Base-by-base conservation (phyloP, 2,329 filamentous ascomycete genomes). In the Metarhizium rileyi region DNA sequence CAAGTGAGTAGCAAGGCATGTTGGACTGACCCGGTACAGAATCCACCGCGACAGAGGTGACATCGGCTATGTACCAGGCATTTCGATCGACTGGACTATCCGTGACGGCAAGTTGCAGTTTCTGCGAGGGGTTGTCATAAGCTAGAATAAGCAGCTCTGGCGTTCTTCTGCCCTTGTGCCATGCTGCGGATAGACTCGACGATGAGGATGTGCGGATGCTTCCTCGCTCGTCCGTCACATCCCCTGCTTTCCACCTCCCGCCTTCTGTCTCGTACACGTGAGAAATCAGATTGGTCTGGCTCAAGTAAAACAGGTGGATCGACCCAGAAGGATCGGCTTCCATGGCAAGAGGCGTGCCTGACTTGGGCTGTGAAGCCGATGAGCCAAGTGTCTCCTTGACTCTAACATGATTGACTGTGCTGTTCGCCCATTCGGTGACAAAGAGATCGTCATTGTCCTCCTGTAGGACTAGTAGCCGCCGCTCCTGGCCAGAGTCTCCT, bases 231-330 rank as follows among this genome's bases (percentile, higher is more conserved):
- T 38, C 41, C 5, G 35, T 44, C 40, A 53, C 28, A 14, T 51
- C 45, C n/a, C 49, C 50, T 6, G 43, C 22, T 23, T 47, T 54
- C 58, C 58, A 59, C 5, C 38, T 44, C 2, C 56, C 57, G 4
- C 16, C 18, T 2, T 50, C n/a, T 5, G 44, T 25, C 42, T 53
- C 48, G 40, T 52, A 55, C 1, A 56, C 22, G 40, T 60, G 51
- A 1, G 50, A 45, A 3, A 59, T 30, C 5, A 45, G 33, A 40
- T 55, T 50, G 12, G 41, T 46, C 14, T 52, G 50, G 26, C 52
- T 52, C 4, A 61, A 41, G 46, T 57, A 61, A 48, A 61, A 60
- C 23, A 59, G 22, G 47, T 61, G 58, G 5, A 53, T 46, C 6
- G 43, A 45, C 4, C 55, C 56, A 3, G 50, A 35, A n/a, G 47